Evolutionary conservation across 176 grass and related monocot species (phyloP).

Genomic region (Ampelocalamus luodianensis): DNA sequence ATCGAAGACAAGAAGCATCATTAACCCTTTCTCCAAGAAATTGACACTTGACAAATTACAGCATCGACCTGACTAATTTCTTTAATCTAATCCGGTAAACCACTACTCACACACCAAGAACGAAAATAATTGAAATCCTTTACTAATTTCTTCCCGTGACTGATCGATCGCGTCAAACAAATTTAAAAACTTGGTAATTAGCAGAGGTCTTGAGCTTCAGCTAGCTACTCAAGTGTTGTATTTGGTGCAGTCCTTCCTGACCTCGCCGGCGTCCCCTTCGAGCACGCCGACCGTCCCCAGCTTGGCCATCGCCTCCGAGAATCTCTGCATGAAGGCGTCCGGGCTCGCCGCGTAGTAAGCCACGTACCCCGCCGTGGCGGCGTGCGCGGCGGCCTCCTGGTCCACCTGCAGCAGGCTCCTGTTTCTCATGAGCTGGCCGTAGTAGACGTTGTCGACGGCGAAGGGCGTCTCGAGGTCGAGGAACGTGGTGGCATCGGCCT

Average conservation of each 20-base stretch:
- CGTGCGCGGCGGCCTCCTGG: slow-evolving; percentile 55
- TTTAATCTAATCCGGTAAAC: slow-evolving; percentile 15
- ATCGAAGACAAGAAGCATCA: slow-evolving; percentile 13
- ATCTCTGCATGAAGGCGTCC: slow-evolving; percentile 42
- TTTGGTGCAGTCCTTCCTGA: slow-evolving; percentile 56
- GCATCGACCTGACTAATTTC: too few species aligned
- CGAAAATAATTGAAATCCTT: not conserved
- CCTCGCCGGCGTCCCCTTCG: slow-evolving; percentile 53
- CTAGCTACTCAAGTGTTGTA: slow-evolving; percentile 41
- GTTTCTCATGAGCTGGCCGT: slow-evolving; percentile 47
- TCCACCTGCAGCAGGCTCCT: slow-evolving; percentile 53
- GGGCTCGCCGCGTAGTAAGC: slow-evolving; percentile 32
- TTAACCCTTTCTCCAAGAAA: not conserved
- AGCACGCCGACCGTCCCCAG: slow-evolving; percentile 50
- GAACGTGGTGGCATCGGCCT: slow-evolving; percentile 37
- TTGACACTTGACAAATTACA: not conserved
- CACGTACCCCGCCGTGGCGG: slow-evolving; percentile 25
- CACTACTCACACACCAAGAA: not conserved
- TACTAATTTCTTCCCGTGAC: not conserved
- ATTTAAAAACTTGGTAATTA: too few species aligned
- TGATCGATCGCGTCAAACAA: not conserved
- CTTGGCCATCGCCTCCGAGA: slow-evolving; percentile 55
- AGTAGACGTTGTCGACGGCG: slow-evolving; percentile 60
- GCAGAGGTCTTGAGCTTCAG: too few species aligned
- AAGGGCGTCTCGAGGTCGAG: slow-evolving; percentile 51